Conservation (phyloP, 2,329 filamentous ascomycete genomes). For the Arthrinium phaeospermum region DNA sequence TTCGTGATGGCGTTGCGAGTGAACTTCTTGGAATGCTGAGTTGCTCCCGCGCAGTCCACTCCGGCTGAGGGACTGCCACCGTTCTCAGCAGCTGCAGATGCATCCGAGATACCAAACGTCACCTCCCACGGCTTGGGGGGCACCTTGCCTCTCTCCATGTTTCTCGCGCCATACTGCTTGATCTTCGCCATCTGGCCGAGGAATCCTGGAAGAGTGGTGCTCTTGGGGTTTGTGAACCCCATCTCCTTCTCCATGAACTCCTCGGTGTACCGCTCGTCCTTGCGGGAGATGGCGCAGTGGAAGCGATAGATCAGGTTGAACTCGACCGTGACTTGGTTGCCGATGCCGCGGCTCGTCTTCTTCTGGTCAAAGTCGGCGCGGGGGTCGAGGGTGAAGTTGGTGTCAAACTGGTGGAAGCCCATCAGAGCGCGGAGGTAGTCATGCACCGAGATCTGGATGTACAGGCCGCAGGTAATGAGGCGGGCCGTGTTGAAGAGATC, state of each 20-base stretch:
- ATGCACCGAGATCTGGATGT: conserved; percentile 60
- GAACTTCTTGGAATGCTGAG: not conserved
- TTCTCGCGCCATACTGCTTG: conserved; percentile 18
- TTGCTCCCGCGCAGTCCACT: not conserved
- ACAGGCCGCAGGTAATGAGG: conserved; percentile 58
- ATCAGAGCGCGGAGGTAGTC: conserved; percentile 68
- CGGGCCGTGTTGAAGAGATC: conserved; percentile 63
- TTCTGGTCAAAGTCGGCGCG: conserved; percentile 41
- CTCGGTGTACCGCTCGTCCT: conserved; percentile 68
- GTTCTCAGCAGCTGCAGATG: conserved; percentile 57
- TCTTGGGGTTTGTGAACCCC: conserved; percentile 45
- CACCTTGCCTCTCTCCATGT: conserved; percentile 22
- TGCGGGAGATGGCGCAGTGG: conserved; percentile 65
- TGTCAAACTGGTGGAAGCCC: conserved; percentile 64
- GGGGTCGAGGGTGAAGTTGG: conserved; percentile 66
- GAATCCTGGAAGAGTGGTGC: conserved; percentile 54
- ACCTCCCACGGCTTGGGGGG: conserved; percentile 43
- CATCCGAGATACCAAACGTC: conserved; percentile 50
- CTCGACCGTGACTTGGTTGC: conserved; percentile 71
- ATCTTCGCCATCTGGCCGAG: conserved; percentile 46
- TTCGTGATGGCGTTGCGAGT: not conserved
- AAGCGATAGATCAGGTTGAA: conserved; percentile 73
- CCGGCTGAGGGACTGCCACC: conserved; percentile 45
- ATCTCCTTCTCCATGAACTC: conserved; percentile 57
- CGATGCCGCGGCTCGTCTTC: conserved; percentile 59